Percentiles rank a stretch among this genome's conserved stretches.
Evolutionary conservation across 306 rosid species (phyloP).

Genomic region (Cicer cuneatum): DNA sequence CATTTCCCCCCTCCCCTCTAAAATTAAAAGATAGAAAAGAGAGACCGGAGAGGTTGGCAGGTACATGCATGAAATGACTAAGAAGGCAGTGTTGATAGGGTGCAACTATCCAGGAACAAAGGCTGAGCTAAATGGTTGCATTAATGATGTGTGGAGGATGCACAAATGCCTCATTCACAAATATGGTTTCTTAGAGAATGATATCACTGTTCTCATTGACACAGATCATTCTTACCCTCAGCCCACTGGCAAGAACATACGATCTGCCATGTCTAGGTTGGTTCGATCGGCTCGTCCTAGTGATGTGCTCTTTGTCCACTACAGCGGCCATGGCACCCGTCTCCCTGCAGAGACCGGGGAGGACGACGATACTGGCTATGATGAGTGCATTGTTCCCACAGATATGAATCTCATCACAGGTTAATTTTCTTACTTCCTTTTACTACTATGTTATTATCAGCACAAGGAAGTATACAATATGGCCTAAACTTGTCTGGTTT

Average conservation of each 20-base stretch:
- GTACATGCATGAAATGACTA: slow-evolving; percentile 52
- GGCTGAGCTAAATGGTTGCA: slow-evolving; percentile 78
- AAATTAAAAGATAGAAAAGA: background rate
- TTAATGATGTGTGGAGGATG: slow-evolving; percentile 78
- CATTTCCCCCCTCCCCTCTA: background rate
- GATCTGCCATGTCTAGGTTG: slow-evolving; percentile 55
- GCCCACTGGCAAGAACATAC: slow-evolving; percentile 76
- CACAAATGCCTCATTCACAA: slow-evolving; percentile 55
- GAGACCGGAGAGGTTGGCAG: background rate
- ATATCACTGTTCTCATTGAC: slow-evolving; percentile 51
- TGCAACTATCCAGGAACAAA: slow-evolving; percentile 80
- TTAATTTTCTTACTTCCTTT: slow-evolving; percentile 10
- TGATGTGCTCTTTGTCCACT: slow-evolving; percentile 70
- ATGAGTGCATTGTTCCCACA: slow-evolving; percentile 83
- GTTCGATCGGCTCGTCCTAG: slow-evolving; percentile 58
- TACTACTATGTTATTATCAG: background rate
- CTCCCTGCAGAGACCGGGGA: slow-evolving; percentile 82
- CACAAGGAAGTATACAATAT: background rate
- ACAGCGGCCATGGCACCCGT: slow-evolving; percentile 88
- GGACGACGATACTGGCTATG: slow-evolving; percentile 77
- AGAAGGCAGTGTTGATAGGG: slow-evolving; percentile 81
- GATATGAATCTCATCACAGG: slow-evolving; percentile 94
- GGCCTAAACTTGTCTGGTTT: background rate
- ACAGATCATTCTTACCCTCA: slow-evolving; percentile 49
- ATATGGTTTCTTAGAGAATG: slow-evolving; percentile 59